These are phyloP conservation scores for Microdochium bolleyi DNA, from an alignment of 2,329 filamentous ascomycete species.

Conservation along the genomic window DNA sequence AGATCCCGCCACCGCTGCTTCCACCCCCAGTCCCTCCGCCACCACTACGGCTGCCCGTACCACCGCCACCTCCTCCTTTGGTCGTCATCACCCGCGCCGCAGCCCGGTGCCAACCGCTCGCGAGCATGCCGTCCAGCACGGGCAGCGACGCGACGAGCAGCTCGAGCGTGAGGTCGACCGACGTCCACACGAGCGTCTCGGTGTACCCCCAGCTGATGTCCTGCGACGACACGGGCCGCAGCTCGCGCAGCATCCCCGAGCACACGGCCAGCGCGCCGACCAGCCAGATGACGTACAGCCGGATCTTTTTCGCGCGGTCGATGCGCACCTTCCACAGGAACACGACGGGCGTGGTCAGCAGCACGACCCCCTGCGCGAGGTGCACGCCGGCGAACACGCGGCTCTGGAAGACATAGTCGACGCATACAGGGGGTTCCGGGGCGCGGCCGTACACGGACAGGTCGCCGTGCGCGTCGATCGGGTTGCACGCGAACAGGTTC, in stretches of 20 bases:
- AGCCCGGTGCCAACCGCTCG: conserved; percentile 8
- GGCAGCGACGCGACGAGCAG: conserved; percentile 23
- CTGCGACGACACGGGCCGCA: conserved; percentile 9
- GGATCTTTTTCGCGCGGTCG: conserved; percentile 16
- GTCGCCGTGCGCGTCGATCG: conserved; percentile 16
- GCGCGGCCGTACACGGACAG: conserved; percentile 13
- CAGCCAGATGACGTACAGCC: conserved; percentile 22
- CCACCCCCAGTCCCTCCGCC: too few species aligned
- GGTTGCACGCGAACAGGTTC: conserved; percentile 19
- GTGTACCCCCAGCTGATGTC: conserved; percentile 17
- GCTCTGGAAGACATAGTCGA: conserved; percentile 9
- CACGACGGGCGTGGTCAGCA: conserved; percentile 23
- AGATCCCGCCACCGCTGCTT: too few species aligned
- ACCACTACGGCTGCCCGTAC: too few species aligned
- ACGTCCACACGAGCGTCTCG: conserved; percentile 18
- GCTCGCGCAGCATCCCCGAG: conserved; percentile 19
- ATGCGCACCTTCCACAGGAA: conserved; percentile 25
- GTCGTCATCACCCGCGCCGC: too few species aligned
- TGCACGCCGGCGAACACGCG: conserved; percentile 20
- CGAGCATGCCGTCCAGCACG: conserved; percentile 18
- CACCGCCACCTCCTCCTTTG: too few species aligned
- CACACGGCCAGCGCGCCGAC: conserved; percentile 20
- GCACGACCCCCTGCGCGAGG: conserved; percentile 21
- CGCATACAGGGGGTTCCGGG: conserved; percentile 10
- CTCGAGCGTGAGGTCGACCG: conserved; percentile 22